Percentiles rank a stretch among this genome's conserved stretches.
phyloP scores from a whole-genome alignment of 148 eudicot genomes.

The Silene uniflora region DNA sequence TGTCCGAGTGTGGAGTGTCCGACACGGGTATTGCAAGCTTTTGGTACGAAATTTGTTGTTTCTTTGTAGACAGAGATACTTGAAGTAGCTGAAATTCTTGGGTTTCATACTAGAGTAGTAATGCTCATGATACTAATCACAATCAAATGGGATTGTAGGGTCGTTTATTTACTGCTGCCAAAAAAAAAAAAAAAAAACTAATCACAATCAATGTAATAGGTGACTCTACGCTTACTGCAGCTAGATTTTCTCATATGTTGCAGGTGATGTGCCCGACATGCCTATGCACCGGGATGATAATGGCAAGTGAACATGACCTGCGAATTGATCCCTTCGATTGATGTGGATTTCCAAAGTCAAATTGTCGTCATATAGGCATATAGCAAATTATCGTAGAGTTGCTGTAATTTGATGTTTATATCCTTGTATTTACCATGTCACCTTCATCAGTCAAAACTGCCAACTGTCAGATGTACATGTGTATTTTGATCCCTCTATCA shows the following conservation, averaged over 20 bases:
- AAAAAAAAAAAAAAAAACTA: too few species aligned
- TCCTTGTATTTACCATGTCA: background rate
- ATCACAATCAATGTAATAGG: background rate
- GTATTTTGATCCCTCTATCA: slow-evolving; percentile 1
- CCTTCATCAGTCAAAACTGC: background rate
- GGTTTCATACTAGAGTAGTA: background rate
- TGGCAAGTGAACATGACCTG: slow-evolving; percentile 90
- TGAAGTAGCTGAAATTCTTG: background rate
- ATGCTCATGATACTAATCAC: background rate
- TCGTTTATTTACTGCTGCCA: too few species aligned
- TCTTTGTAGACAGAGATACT: too few species aligned
- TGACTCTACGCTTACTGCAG: background rate
- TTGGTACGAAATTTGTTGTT: too few species aligned
- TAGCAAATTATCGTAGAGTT: too few species aligned
- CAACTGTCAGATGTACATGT: background rate
- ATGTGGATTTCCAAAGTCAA: background rate
- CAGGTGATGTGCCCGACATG: slow-evolving; percentile 96
- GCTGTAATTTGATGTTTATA: background rate
- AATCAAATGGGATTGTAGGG: too few species aligned
- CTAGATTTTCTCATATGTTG: background rate
- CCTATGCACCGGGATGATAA: slow-evolving; percentile 86
- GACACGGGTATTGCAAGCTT: too few species aligned
- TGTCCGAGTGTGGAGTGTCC: too few species aligned
- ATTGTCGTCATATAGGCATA: too few species aligned
- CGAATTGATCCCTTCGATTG: slow-evolving; percentile 66